Base-by-base conservation (phyloP, 192 early-diverging fungal genomes). In the Backusella mclennaniae region DNA sequence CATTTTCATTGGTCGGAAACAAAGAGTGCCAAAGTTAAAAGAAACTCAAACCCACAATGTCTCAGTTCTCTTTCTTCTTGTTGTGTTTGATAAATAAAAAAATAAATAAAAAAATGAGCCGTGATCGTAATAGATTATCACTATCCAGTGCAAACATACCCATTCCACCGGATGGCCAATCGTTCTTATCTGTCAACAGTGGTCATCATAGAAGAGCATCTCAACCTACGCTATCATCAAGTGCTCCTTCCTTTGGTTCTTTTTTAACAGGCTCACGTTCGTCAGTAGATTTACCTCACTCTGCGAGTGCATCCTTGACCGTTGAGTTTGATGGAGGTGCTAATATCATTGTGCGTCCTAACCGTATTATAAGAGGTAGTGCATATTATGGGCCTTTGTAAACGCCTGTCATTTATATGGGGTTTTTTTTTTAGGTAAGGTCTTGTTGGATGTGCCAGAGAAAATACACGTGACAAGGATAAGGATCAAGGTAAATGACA, bases 321-420 rank as follows among this genome's bases (percentile, higher is more conserved):
- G 53, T 82, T 3, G 79, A 84, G 19, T 84, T 84, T 44, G 82
- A 84, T 17, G 82, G 82, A 14, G 82, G 79, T 31, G 38, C 67
- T 2, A 79, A 80, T 69, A 69, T 78, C 12, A 84, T 84, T 53
- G 71, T 84, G 35, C 75, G 82, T 12, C 82, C 82, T 0, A 77
- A 80, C 66, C 72, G 82, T 33, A 76, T 75, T 39, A 73, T 84
- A 26, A 44, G 82, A 77, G 82, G 82, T 84, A 67, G n/a, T n/a
- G n/a, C n/a, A n/a, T n/a, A 52, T 29, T 0, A 29, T 23, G 3
- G 3, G 11, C 7, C 23, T 66, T 19, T 29, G 23, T 1, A 33
- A 33, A 33, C 2, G 31, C 31, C 26, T 35, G 63, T 44, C 35
- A 35, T 33, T n/a, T 36, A 21, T n/a, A 29, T 17, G n/a, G n/a